Evolutionary conservation across 208 protist species (phyloP), one percentile per base, ranked within the genome.

Genomic region (Blastocrithidia nonstop): DNA sequence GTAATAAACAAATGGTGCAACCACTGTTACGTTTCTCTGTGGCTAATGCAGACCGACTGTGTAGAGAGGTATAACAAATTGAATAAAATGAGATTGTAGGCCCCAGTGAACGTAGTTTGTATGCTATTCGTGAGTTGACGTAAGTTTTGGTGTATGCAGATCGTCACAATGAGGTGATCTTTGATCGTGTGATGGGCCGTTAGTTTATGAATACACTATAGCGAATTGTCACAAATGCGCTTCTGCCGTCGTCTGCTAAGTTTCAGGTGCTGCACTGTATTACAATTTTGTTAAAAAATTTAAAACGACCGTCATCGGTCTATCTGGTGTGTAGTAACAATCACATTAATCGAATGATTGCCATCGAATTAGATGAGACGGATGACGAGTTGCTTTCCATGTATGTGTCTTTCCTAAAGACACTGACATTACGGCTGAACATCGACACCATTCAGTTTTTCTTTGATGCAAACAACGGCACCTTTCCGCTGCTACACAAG

Each of bases 241-340:
- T 69, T 1, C 56, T 67, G 29, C 58, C 71, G 0, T 51, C 59
- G 25, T 25, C 44, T 1, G 60, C 78, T 8, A 88, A 88, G 48
- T 54, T 78, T n/a, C 63, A 86, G 37, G 59, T 59, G 2, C 37
- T 89, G 27, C 66, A 78, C 45, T 81, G 59, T 39, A 58, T 93
- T 5, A 83, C 77, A 1, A 50, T 90, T 36, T 38, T 93, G 21
- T 52, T 93, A 32, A 76, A 88, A 41, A 89, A 89, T 39, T 44
- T 93, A 0, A 71, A 58, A 0, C 59, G 71, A 8, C 41, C 57
- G 25, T 61, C 64, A 5, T 88, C 76, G 7, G 45, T 86, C 9
- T 90, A 80, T 44, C 75, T 75, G 35, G 21, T 89, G 6, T 88
- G 77, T 61, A 88, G 76, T 56, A 87, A 88, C 57, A 84, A 90